Conservation (phyloP, 2,329 filamentous ascomycete species). For the Fusarium pseudograminearum region DNA sequence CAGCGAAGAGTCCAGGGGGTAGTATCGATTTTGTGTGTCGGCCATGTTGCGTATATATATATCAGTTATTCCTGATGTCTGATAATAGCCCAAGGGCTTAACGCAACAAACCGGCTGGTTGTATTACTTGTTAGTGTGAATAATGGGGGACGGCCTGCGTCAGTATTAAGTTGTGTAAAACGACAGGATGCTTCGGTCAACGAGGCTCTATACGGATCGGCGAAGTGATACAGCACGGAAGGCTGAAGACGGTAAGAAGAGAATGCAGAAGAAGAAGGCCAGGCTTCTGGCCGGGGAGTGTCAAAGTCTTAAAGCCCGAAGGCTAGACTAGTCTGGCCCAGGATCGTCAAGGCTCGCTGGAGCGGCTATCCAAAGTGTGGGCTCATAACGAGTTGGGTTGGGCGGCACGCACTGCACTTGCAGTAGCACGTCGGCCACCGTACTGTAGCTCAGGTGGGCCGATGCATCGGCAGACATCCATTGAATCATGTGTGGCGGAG, state of each 20-base stretch:
- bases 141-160: conserved; percentile 54
- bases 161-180: conserved; percentile 48
- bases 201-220: conserved; percentile 53
- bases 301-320: conserved; percentile 47
- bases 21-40: conserved; percentile 56
- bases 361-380: conserved; percentile 46
- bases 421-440: conserved; percentile 41
- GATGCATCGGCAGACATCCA: conserved; percentile 37
- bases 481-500: conserved; percentile 29
- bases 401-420: conserved; percentile 46
- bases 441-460: conserved; percentile 40
- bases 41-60: conserved; percentile 59
- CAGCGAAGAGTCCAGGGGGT: conserved; percentile 65
- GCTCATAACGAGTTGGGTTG: conserved; percentile 21
- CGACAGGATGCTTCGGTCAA: conserved; percentile 61
- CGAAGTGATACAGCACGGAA: conserved; percentile 46
- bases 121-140: conserved; percentile 45
- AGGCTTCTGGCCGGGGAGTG: conserved; percentile 47
- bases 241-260: conserved; percentile 51
- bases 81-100: conserved; percentile 30
- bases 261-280: conserved; percentile 50
- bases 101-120: conserved; percentile 31
- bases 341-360: conserved; percentile 29
- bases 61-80: conserved; percentile 52
- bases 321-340: conserved; percentile 23